A percentile compares a stretch with the other conserved stretches of the same genome.
These are phyloP conservation scores for Ogataea populi-albae DNA, from an alignment of 805 yeast species.

Conservation along the genomic window DNA sequence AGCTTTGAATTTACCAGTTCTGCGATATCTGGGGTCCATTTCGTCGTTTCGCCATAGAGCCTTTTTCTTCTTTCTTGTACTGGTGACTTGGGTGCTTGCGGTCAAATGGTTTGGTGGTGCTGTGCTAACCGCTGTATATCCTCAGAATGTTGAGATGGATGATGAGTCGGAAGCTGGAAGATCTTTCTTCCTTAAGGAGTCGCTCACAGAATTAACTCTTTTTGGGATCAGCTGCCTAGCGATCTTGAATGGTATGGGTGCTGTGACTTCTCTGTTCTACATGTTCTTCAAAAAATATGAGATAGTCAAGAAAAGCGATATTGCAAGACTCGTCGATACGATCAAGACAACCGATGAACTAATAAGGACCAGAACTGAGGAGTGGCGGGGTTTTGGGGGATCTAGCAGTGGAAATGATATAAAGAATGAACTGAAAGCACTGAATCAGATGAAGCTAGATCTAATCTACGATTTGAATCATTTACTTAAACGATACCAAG, in stretches of 20 bases:
- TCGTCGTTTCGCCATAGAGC: constrained; percentile 6
- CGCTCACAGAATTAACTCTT: constrained; percentile 44
- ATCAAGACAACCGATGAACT: constrained; percentile 41
- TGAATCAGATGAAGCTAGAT: constrained; percentile 30
- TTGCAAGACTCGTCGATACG: constrained; percentile 36
- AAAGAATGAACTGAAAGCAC: constrained; percentile 38
- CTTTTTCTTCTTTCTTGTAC: constrained; percentile 8
- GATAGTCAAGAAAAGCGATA: constrained; percentile 31
- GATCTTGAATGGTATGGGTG: constrained; percentile 50
- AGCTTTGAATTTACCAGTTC: constrained; percentile 7
- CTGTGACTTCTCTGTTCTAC: constrained; percentile 43
- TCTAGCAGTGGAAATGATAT: constrained; percentile 31
- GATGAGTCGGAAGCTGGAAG: not conserved
- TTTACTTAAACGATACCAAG: constrained; percentile 10
- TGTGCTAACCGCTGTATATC: constrained; percentile 25
- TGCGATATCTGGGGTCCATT: constrained; percentile 1
- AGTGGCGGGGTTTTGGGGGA: constrained; percentile 24
- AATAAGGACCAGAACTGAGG: constrained; percentile 32
- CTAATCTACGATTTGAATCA: constrained; percentile 16
- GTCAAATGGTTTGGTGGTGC: constrained; percentile 23
- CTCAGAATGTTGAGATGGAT: not conserved
- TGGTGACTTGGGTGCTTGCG: constrained; percentile 16
- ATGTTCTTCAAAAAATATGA: constrained; percentile 21
- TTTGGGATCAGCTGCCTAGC: constrained; percentile 52
- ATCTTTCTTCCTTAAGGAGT: constrained; percentile 22